These are phyloP conservation scores for Ceratocystis huliohia DNA, from an alignment of 2,329 filamentous ascomycete species.

Conservation along the genomic window DNA sequence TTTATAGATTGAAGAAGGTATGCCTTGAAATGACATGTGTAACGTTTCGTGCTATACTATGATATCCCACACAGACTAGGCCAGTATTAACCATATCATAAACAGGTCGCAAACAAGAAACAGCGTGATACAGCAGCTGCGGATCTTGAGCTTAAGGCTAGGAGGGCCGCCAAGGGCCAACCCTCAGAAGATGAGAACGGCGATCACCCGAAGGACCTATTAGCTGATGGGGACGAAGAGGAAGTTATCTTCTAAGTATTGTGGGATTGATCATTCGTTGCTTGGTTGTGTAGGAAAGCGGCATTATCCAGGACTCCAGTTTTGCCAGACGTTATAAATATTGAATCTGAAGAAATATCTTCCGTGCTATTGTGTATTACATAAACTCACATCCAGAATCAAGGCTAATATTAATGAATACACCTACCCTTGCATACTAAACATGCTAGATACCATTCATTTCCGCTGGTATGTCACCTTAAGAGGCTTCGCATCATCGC, in stretches of 20 bases:
- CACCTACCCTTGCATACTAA: neutral
- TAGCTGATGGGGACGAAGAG: conserved; percentile 64
- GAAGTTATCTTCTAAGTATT: conserved; percentile 66
- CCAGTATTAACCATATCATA: too few species aligned
- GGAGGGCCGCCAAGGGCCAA: conserved; percentile 41
- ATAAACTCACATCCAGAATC: neutral
- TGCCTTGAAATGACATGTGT: neutral
- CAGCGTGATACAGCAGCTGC: conserved; percentile 60
- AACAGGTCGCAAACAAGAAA: conserved; percentile 63
- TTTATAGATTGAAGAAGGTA: conserved; percentile 87
- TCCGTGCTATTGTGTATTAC: neutral
- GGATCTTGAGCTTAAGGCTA: conserved; percentile 64
- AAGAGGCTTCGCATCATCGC: conserved; percentile 52
- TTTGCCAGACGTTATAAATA: neutral
- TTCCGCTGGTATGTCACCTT: conserved; percentile 96
- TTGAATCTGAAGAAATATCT: conserved; percentile 1
- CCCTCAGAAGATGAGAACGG: conserved; percentile 32
- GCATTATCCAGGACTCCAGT: neutral
- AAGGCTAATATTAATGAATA: neutral
- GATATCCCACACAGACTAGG: too few species aligned
- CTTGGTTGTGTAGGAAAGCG: neutral
- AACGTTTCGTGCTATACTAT: too few species aligned
- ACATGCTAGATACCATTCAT: conserved; percentile 31
- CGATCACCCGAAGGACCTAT: conserved; percentile 46
- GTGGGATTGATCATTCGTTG: neutral